Conservation (phyloP, 2,329 filamentous ascomycete species). For the Clarireedia sp. region DNA sequence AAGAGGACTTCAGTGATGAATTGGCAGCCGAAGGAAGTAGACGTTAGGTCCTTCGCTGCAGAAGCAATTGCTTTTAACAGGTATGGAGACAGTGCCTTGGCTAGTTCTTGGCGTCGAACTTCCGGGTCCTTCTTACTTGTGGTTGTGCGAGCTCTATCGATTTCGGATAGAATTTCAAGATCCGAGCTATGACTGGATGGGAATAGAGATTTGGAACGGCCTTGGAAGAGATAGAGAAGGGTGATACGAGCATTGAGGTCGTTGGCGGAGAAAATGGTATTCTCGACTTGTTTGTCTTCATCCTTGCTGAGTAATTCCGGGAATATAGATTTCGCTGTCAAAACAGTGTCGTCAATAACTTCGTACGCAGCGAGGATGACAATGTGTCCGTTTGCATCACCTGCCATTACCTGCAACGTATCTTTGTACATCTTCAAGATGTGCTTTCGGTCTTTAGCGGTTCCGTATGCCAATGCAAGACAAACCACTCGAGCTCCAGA, state of each 20-base stretch:
- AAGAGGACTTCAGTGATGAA: constrained; percentile 78
- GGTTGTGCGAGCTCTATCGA: constrained; percentile 68
- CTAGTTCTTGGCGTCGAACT: constrained; percentile 65
- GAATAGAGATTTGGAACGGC: constrained; percentile 52
- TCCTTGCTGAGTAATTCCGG: constrained; percentile 74
- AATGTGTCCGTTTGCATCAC: constrained; percentile 68
- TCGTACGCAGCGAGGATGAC: constrained; percentile 83
- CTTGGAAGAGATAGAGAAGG: constrained; percentile 75
- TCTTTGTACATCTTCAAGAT: constrained; percentile 87
- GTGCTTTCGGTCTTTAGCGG: constrained; percentile 85
- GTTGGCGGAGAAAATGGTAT: constrained; percentile 55
- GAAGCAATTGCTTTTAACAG: constrained; percentile 67
- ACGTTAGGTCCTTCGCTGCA: constrained; percentile 59
- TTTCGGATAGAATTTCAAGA: constrained; percentile 63
- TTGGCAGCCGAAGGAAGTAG: constrained; percentile 77
- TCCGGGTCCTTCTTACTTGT: constrained; percentile 92
- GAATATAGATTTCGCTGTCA: constrained; percentile 79
- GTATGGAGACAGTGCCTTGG: constrained; percentile 64
- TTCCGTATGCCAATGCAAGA: constrained; percentile 73
- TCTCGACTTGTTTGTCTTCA: constrained; percentile 52
- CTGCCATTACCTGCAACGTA: constrained; percentile 76
- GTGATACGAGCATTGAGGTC: constrained; percentile 58
- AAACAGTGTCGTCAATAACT: constrained; percentile 87
- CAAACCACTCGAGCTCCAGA: constrained; percentile 77
- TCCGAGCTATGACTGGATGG: constrained; percentile 56